Evolutionary conservation across 2,329 filamentous ascomycete species (phyloP).

Genomic region (Pleurostoma richardsiae): DNA sequence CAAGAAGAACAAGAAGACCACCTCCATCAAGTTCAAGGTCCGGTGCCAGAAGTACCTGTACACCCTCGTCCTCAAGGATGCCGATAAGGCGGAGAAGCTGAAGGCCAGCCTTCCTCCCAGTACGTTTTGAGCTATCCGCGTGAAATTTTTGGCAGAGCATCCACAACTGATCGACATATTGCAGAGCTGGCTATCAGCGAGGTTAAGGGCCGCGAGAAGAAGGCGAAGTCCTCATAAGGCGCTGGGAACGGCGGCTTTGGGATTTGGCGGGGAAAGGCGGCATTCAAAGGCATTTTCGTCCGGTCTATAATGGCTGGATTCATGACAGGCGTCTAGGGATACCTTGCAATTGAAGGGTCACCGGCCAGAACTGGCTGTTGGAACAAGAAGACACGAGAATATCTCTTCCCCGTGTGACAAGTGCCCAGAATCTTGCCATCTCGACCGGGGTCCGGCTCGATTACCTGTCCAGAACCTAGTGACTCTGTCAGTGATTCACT

Average conservation of each 20-base stretch:
- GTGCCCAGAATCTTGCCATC: too few species aligned
- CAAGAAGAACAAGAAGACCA: conserved; percentile 90
- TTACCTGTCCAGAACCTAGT: too few species aligned
- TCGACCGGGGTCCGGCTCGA: neutral
- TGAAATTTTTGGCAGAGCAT: conserved; percentile 32
- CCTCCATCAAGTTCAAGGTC: conserved; percentile 99
- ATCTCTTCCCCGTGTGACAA: too few species aligned
- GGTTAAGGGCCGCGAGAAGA: conserved; percentile 57
- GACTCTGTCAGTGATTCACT: too few species aligned
- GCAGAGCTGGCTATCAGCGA: conserved; percentile 49
- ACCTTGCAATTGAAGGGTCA: conserved; percentile 41
- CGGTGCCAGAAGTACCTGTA: conserved; percentile 95
- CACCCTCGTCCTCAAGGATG: conserved; percentile 97
- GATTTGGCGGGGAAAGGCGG: conserved; percentile 7
- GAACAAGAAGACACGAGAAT: too few species aligned
- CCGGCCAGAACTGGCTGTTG: conserved; percentile 6
- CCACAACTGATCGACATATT: conserved; percentile 29
- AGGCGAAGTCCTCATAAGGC: conserved; percentile 32
- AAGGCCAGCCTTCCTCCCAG: conserved; percentile 98
- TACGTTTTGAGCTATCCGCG: conserved; percentile 47
- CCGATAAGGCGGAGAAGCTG: conserved; percentile 99
- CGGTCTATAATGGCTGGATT: conserved; percentile 14
- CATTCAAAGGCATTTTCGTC: conserved; percentile 15
- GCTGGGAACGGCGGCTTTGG: conserved; percentile 1
- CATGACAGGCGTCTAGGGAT: conserved; percentile 52